Conservation (phyloP, 2,329 filamentous ascomycete species). For the Botrytis medusae region DNA sequence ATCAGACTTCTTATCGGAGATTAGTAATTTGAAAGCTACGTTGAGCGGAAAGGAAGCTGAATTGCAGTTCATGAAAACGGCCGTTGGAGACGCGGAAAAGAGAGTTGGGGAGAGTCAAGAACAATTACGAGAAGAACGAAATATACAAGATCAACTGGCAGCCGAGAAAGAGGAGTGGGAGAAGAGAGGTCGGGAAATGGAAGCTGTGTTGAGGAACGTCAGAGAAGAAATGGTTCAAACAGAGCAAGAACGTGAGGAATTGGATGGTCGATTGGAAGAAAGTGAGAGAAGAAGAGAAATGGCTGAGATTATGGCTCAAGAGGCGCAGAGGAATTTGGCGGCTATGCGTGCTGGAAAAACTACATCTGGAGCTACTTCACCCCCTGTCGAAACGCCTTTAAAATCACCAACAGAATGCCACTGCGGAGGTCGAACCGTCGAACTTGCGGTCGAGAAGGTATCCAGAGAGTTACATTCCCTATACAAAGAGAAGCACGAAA, state of each 20-base stretch:
- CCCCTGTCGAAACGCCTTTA: conserved; percentile 40
- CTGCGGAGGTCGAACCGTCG: conserved; percentile 61
- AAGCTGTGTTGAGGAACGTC: conserved; percentile 74
- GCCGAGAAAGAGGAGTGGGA: conserved; percentile 82
- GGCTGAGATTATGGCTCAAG: conserved; percentile 72
- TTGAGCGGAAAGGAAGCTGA: conserved; percentile 92
- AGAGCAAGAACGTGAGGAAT: conserved; percentile 78
- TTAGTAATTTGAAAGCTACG: conserved; percentile 89
- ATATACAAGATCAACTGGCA: conserved; percentile 67
- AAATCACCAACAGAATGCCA: conserved; percentile 37
- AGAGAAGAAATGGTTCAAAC: conserved; percentile 77
- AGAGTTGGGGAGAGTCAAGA: conserved; percentile 86
- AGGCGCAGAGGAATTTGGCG: conserved; percentile 73
- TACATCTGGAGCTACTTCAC: conserved; percentile 27
- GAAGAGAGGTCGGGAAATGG: conserved; percentile 80
- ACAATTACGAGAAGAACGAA: conserved; percentile 74
- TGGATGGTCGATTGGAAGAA: conserved; percentile 74
- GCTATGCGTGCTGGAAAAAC: conserved; percentile 66
- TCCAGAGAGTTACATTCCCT: conserved; percentile 89
- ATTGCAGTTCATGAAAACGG: conserved; percentile 80
- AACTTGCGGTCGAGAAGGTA: conserved; percentile 83
- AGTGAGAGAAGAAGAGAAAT: conserved; percentile 72
- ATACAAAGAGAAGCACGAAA: conserved; percentile 97
- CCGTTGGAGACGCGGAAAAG: conserved; percentile 86
- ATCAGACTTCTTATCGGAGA: conserved; percentile 85